These are phyloP conservation scores for Bauhinia variegata DNA, from an alignment of 306 rosid genomes.

Conservation along the genomic window DNA sequence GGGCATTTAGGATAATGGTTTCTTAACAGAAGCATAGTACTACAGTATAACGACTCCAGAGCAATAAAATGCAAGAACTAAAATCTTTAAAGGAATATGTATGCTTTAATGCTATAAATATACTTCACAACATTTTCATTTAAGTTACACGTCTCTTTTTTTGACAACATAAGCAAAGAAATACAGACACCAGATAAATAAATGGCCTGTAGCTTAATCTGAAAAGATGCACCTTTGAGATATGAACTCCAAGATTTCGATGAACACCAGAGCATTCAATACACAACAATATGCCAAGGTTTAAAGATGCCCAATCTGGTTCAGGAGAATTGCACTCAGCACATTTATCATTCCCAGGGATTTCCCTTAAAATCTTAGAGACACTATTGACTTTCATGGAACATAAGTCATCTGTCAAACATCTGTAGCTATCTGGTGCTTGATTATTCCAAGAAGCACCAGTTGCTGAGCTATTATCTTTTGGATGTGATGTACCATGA, in stretches of 20 bases:
- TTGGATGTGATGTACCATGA: conserved; percentile 34
- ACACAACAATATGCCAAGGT: conserved; percentile 89
- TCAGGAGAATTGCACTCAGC: conserved; percentile 87
- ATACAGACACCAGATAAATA: background rate
- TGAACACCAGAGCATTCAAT: conserved; percentile 98
- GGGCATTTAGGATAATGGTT: too few species aligned
- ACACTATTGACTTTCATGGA: too few species aligned
- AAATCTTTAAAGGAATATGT: conserved; percentile 20
- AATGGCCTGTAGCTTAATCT: conserved; percentile 30
- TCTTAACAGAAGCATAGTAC: conserved; percentile 8
- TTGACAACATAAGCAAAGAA: background rate
- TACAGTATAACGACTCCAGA: conserved; percentile 11
- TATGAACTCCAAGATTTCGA: conserved; percentile 95
- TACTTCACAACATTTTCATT: conserved; percentile 14
- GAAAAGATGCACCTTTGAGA: conserved; percentile 77
- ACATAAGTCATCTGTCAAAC: conserved; percentile 44
- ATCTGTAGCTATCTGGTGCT: conserved; percentile 44
- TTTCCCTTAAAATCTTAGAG: too few species aligned
- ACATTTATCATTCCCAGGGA: conserved; percentile 91
- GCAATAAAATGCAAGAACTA: conserved; percentile 12
- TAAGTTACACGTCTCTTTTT: background rate
- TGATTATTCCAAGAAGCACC: conserved; percentile 50
- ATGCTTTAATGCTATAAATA: conserved; percentile 20
- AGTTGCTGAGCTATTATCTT: conserved; percentile 41
- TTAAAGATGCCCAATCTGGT: conserved; percentile 98